These are phyloP conservation scores for Phytopythium oedochilum DNA, from an alignment of 352 stramenopile genomes.

Conservation along the genomic window DNA sequence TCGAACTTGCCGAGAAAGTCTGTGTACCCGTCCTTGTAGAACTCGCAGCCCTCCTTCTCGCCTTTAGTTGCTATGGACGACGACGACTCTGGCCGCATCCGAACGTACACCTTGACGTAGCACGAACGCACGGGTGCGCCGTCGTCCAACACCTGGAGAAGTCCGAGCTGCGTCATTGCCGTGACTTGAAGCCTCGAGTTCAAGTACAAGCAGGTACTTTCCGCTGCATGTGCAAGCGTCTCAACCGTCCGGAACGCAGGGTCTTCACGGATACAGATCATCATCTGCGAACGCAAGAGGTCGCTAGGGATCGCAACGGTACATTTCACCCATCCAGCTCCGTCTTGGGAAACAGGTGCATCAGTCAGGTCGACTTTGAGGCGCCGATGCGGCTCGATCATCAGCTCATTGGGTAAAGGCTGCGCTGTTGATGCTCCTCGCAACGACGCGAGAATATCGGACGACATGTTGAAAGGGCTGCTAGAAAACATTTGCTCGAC, in stretches of 20 bases:
- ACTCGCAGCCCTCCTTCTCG: slow-evolving; percentile 15
- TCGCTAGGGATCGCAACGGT: slow-evolving; percentile 23
- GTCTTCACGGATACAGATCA: slow-evolving; percentile 36
- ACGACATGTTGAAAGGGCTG: slow-evolving; percentile 49
- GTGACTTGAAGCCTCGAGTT: slow-evolving; percentile 39
- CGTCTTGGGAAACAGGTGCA: background rate
- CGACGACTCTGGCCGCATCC: slow-evolving; percentile 10
- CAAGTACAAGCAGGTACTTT: slow-evolving; percentile 44
- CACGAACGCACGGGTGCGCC: slow-evolving; percentile 34
- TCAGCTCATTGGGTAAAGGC: slow-evolving; percentile 29
- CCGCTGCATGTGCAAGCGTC: slow-evolving; percentile 19
- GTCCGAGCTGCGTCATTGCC: slow-evolving; percentile 37
- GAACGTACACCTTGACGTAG: slow-evolving; percentile 72
- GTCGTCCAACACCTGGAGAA: slow-evolving; percentile 45
- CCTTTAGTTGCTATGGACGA: background rate
- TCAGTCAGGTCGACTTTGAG: slow-evolving; percentile 15
- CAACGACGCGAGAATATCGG: slow-evolving; percentile 12
- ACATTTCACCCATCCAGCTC: slow-evolving; percentile 9
- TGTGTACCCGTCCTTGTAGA: slow-evolving; percentile 85
- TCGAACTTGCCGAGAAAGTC: slow-evolving; percentile 70
- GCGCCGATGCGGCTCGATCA: slow-evolving; percentile 40
- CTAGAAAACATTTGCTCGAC: slow-evolving; percentile 69
- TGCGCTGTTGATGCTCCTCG: background rate
- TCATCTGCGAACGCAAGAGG: slow-evolving; percentile 32
- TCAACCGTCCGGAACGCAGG: slow-evolving; percentile 17